These are phyloP conservation scores for Xylaria sp. DNA, from an alignment of 2,329 filamentous ascomycete genomes.

Conservation along the genomic window DNA sequence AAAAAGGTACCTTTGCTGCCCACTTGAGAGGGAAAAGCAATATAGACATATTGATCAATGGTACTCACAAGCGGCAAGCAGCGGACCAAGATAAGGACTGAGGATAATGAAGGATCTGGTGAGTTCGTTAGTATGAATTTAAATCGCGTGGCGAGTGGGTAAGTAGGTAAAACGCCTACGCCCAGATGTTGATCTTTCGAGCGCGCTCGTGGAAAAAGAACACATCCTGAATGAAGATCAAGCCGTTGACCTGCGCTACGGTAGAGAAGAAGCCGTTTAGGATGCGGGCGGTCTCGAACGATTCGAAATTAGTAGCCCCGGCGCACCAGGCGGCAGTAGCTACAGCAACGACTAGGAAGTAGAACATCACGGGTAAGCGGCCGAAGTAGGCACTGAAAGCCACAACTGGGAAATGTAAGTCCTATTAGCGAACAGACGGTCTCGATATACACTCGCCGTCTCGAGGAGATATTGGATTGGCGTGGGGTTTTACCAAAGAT, in stretches of 20 bases:
- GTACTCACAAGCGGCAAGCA: constrained; percentile 53
- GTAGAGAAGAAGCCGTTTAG: constrained; percentile 61
- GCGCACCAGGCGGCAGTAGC: constrained; percentile 58
- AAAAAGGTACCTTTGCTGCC: background rate
- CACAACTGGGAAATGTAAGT: constrained; percentile 46
- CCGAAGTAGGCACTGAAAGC: constrained; percentile 56
- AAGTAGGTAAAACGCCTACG: constrained; percentile 42
- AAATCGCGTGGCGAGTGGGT: constrained; percentile 6
- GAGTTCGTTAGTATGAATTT: background rate
- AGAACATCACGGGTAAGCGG: constrained; percentile 57
- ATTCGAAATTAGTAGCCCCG: constrained; percentile 55
- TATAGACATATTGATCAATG: background rate
- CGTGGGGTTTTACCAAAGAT: constrained; percentile 47
- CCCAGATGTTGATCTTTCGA: constrained; percentile 61
- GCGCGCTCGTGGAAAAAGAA: constrained; percentile 69
- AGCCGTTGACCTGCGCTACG: constrained; percentile 55
- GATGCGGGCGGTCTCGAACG: constrained; percentile 59
- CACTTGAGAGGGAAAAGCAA: background rate
- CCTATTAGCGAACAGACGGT: constrained; percentile 15
- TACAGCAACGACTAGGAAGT: constrained; percentile 51
- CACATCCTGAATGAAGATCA: constrained; percentile 66
- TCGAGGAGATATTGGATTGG: background rate
- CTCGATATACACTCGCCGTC: background rate
- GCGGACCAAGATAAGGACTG: constrained; percentile 57
- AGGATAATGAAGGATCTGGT: constrained; percentile 52